Percentiles rank a stretch among this genome's conserved stretches.
Evolutionary conservation across 352 stramenopile species (phyloP).

Genomic region (Phytopythium montanum): DNA sequence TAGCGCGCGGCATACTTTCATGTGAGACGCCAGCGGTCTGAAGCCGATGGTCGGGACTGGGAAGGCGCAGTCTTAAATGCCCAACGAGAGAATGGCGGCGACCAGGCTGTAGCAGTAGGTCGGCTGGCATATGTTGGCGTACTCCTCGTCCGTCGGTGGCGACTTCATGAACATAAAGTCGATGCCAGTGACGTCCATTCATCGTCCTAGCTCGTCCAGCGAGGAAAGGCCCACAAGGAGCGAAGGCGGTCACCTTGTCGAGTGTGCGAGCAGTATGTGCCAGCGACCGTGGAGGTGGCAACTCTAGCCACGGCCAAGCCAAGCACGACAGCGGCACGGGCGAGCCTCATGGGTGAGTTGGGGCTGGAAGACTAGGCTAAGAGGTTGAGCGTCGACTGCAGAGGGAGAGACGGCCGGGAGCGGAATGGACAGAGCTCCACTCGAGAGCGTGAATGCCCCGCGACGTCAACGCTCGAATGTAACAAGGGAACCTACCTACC

Average conservation of each 20-base stretch:
- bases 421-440: background rate
- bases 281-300: background rate
- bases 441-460: too few relatives aligned
- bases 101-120: constrained; percentile 30
- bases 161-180: constrained; percentile 30
- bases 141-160: constrained; percentile 26
- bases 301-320: background rate
- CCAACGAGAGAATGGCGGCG: constrained; percentile 18
- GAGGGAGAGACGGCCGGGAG: background rate
- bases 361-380: background rate
- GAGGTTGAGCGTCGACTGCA: background rate
- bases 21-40: too few relatives aligned
- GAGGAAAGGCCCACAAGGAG: constrained; percentile 18
- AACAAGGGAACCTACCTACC: too few relatives aligned
- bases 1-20: too few relatives aligned
- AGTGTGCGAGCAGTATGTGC: constrained; percentile 8
- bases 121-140: constrained; percentile 32
- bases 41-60: constrained; percentile 29
- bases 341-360: background rate
- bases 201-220: constrained; percentile 15
- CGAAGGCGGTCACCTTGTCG: constrained; percentile 22
- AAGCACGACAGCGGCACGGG: background rate
- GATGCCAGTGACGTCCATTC: constrained; percentile 23
- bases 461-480: too few relatives aligned
- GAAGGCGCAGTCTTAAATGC: constrained; percentile 34